phyloP scores from a whole-genome alignment of 352 stramenopile species.

The Globisporangium cystogenes region DNA sequence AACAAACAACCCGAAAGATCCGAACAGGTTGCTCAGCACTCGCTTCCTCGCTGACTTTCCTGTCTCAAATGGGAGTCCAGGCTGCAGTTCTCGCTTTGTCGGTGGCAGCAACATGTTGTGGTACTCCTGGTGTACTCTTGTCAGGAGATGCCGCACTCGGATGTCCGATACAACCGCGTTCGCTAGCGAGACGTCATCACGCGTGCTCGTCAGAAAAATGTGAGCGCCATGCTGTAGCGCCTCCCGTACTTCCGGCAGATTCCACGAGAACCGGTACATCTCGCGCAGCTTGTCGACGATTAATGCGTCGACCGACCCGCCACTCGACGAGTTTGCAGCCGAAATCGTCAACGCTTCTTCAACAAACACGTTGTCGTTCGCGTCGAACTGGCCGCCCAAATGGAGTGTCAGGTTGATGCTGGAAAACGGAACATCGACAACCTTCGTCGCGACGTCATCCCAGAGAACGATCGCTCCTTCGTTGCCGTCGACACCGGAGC shows the following conservation, averaged over 20 bases:
- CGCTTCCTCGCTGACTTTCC: conserved; percentile 11
- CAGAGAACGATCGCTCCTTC: conserved; percentile 18
- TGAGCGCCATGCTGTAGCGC: conserved; percentile 39
- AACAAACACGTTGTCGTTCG: conserved; percentile 25
- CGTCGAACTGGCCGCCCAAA: conserved; percentile 42
- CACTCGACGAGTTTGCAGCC: background rate
- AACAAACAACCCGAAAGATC: conserved; percentile 45
- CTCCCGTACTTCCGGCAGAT: conserved; percentile 37
- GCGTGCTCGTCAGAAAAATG: conserved; percentile 34
- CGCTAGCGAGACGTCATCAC: conserved; percentile 15
- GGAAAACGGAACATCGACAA: conserved; percentile 24
- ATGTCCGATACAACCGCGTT: conserved; percentile 18
- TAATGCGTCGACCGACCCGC: background rate
- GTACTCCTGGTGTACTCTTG: conserved; percentile 36
- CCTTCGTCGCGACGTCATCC: conserved; percentile 22
- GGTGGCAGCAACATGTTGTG: conserved; percentile 45
- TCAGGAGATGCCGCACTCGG: conserved; percentile 14
- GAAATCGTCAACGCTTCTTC: conserved; percentile 20
- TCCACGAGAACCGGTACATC: conserved; percentile 53
- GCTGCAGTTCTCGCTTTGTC: conserved; percentile 25
- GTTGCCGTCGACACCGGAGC: background rate
- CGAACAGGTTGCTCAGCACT: conserved; percentile 29
- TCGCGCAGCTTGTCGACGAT: conserved; percentile 38
- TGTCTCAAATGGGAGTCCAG: background rate
- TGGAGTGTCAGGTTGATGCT: conserved; percentile 44